Evolutionary conservation across 441 rosid genomes (phyloP).

Genomic region (Hypseocharis bilobata): DNA sequence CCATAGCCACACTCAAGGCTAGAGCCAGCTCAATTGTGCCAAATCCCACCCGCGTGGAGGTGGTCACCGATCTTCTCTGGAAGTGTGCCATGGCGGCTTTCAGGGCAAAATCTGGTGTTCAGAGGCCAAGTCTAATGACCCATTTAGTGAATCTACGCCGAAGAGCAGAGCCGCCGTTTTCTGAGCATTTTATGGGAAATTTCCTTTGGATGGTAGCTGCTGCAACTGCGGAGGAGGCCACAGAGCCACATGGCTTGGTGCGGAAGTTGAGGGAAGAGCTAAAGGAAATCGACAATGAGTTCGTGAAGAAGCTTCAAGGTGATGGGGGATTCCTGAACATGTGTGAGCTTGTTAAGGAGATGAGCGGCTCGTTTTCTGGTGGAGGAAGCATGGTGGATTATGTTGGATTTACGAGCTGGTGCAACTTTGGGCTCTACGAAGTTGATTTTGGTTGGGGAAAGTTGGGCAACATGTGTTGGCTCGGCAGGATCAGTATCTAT

Average conservation of each 20-base stretch:
- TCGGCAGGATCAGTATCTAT: not conserved
- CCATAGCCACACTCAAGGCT: slow-evolving; percentile 8
- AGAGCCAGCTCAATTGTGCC: slow-evolving; percentile 10
- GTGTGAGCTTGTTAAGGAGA: slow-evolving; percentile 12
- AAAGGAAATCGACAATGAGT: slow-evolving; percentile 18
- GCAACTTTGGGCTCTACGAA: slow-evolving; percentile 20
- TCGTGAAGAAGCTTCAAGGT: slow-evolving; percentile 22
- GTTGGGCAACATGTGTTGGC: slow-evolving; percentile 8
- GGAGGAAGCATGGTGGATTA: slow-evolving; percentile 9
- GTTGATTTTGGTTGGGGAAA: slow-evolving; percentile 27
- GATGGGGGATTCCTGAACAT: slow-evolving; percentile 21
- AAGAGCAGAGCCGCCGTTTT: slow-evolving; percentile 18
- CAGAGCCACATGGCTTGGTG: slow-evolving; percentile 18
- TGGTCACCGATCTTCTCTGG: slow-evolving; percentile 28
- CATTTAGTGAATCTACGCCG: slow-evolving; percentile 32
- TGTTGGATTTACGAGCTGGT: slow-evolving; percentile 20
- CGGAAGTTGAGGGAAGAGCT: slow-evolving; percentile 18
- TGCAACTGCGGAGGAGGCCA: slow-evolving; percentile 3
- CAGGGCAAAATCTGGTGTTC: slow-evolving; percentile 8
- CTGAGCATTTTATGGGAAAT: slow-evolving; percentile 30
- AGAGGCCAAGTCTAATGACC: slow-evolving; percentile 18
- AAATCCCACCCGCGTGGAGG: slow-evolving; percentile 29
- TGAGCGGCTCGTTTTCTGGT: not conserved
- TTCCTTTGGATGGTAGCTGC: slow-evolving; percentile 27
- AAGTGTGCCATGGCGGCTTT: slow-evolving; percentile 15